These are phyloP conservation scores for Phyllosticta citribraziliensis DNA, from an alignment of 2,329 filamentous ascomycete species.

Conservation along the genomic window DNA sequence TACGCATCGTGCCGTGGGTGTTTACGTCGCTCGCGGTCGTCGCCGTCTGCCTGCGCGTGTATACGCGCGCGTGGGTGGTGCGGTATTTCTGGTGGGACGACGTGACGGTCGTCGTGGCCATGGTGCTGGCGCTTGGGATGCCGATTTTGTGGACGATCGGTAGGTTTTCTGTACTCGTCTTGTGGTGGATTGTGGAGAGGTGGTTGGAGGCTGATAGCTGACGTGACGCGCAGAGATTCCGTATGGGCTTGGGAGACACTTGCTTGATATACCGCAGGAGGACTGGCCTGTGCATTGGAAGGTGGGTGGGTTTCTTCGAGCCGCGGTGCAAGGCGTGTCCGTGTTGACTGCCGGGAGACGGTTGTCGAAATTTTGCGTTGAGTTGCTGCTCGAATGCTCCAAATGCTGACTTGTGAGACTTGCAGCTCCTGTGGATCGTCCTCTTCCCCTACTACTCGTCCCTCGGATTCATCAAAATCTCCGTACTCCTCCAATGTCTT, in stretches of 20 bases:
- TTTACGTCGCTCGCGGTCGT: conserved; percentile 2
- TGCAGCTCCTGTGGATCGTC: neutral
- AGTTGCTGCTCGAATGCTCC: too few relatives aligned
- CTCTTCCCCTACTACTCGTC: conserved; percentile 9
- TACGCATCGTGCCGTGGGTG: conserved; percentile 3
- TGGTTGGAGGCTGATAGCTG: neutral
- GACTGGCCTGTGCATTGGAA: neutral
- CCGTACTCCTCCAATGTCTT: conserved; percentile 8
- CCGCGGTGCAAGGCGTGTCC: too few relatives aligned
- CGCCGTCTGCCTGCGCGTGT: neutral
- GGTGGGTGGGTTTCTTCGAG: neutral
- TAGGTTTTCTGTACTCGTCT: too few relatives aligned
- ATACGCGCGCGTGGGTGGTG: conserved; percentile 1
- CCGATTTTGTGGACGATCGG: conserved; percentile 1
- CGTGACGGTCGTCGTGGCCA: conserved; percentile 1
- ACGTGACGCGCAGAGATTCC: neutral
- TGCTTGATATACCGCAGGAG: neutral
- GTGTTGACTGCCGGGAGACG: too few relatives aligned
- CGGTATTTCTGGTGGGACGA: conserved; percentile 7
- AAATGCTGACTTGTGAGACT: neutral
- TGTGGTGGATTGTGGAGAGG: neutral
- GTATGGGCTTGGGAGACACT: conserved; percentile 1
- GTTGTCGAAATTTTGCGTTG: too few relatives aligned
- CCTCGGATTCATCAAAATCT: conserved; percentile 10
- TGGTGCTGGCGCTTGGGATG: neutral